Evolutionary conservation across 805 yeast genomes (phyloP).

Genomic region (Grigorovia transvaalensis): DNA sequence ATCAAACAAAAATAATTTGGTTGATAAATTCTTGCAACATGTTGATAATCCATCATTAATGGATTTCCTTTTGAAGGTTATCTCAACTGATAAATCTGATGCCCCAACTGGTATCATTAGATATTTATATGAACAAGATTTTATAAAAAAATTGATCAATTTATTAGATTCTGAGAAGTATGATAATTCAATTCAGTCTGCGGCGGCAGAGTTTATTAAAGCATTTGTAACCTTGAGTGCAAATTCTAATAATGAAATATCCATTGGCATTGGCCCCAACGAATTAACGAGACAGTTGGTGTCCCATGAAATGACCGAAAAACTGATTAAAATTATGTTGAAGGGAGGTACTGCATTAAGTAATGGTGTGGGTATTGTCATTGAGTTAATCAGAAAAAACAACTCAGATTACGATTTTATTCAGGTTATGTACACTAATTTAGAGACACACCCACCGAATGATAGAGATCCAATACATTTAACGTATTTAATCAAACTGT

Average conservation of each 20-base stretch:
- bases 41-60: constrained; percentile 87
- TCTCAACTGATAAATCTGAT: constrained; percentile 88
- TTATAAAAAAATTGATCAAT: constrained; percentile 62
- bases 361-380: constrained; percentile 87
- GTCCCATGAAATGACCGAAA: constrained; percentile 53
- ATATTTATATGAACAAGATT: constrained; percentile 56
- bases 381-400: constrained; percentile 87
- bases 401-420: constrained; percentile 89
- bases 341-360: constrained; percentile 77
- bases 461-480: constrained; percentile 85
- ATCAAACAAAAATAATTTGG: constrained; percentile 53
- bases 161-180: constrained; percentile 48
- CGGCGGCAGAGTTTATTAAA: constrained; percentile 89
- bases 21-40: constrained; percentile 70
- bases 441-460: constrained; percentile 85
- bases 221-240: constrained; percentile 91
- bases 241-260: constrained; percentile 75
- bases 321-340: constrained; percentile 67
- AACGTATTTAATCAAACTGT: constrained; percentile 71
- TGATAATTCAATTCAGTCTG: constrained; percentile 68
- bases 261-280: constrained; percentile 91
- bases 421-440: constrained; percentile 69
- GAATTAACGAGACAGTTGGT: constrained; percentile 86
- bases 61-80: constrained; percentile 82
- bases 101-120: constrained; percentile 80